phyloP scores from a whole-genome alignment of 1,139 yeast genomes.

The Diutina rugosa region DNA sequence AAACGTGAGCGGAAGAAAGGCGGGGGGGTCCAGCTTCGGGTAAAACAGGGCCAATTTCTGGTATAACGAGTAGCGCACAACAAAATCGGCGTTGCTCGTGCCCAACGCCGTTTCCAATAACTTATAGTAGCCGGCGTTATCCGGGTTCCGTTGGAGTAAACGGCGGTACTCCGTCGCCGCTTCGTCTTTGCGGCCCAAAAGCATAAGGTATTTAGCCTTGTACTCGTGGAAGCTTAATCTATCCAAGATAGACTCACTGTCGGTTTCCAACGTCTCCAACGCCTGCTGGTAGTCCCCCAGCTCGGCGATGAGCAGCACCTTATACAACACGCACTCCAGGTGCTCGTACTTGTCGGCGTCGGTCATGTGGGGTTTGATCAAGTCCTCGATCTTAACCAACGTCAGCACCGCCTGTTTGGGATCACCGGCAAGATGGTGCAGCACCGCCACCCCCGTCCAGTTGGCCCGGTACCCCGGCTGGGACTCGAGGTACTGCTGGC shows the following conservation, averaged over 20 bases:
- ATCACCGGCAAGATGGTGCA: conserved; percentile 67
- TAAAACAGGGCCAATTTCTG: conserved; percentile 53
- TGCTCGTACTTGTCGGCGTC: conserved; percentile 64
- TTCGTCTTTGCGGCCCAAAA: conserved; percentile 26
- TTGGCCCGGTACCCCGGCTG: conserved; percentile 81
- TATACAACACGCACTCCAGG: conserved; percentile 68
- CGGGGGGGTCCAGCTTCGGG: conserved; percentile 78
- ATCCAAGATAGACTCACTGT: conserved; percentile 47
- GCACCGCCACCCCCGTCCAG: conserved; percentile 86
- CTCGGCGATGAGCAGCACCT: conserved; percentile 52
- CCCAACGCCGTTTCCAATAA: conserved; percentile 54
- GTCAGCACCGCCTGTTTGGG: conserved; percentile 58
- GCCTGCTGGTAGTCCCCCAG: conserved; percentile 56
- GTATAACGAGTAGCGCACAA: conserved; percentile 42
- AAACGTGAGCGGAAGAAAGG: conserved; percentile 65
- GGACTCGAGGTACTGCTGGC: conserved; percentile 58
- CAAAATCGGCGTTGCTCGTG: conserved; percentile 17
- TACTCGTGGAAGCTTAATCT: conserved; percentile 50
- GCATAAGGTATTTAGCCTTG: conserved; percentile 45
- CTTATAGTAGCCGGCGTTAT: conserved; percentile 52
- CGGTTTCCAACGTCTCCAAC: conserved; percentile 42
- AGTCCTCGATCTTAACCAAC: conserved; percentile 58
- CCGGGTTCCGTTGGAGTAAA: conserved; percentile 78
- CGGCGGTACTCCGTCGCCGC: conserved; percentile 61
- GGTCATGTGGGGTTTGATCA: conserved; percentile 54